Evolutionary conservation across 1,284 basidiomycete genomes (phyloP), one percentile per base, ranked within the genome.

Genomic region (Tilletia setariae): DNA sequence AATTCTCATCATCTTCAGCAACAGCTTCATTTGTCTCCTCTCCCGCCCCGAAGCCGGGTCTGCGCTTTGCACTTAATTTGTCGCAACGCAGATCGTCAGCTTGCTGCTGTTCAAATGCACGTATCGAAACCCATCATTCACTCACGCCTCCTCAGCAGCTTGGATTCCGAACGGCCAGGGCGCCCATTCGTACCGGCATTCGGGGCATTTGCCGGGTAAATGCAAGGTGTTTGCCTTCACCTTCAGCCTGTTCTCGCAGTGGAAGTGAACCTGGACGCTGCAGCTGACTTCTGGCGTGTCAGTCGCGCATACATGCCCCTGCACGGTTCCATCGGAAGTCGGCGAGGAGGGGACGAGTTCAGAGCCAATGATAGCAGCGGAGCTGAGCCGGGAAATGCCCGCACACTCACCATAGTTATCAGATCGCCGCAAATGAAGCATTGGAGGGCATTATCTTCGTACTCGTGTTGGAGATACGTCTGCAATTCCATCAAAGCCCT

Each of bases 401-500:
- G n/a, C 16, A 1, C 13, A 25, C 51, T 1, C 16, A 61, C 56
- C 56, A 61, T 61, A 3, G 56, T 61, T 13, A 61, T 61, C 28
- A 61, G 11, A 30, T 61, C 56, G 56, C 35, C 35, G 56, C 56
- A 61, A 11, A 61, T 61, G 28, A 35, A 61, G 56, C 56, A 61
- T 61, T 61, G 56, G 28, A 61, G 56, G 2, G 56, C 56, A 30
- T 61, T 61, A 30, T 61, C 56, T 21, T 61, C 70, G 79, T 90
- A 94, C 16, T 88, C 89, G 28, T 87, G 86, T 74, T 88, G 89
- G 66, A 94, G 86, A 78, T 93, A 94, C 0, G 86, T 85, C 19
- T 85, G 83, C 9, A 94, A 87, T 77, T 94, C 92, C 23, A 91
- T 83, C 13, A 92, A 77, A 0, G 91, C 86, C 2, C 93, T 89